Base-by-base conservation (phyloP, 2,329 filamentous ascomycete species). In the Penicillium glabrum region DNA sequence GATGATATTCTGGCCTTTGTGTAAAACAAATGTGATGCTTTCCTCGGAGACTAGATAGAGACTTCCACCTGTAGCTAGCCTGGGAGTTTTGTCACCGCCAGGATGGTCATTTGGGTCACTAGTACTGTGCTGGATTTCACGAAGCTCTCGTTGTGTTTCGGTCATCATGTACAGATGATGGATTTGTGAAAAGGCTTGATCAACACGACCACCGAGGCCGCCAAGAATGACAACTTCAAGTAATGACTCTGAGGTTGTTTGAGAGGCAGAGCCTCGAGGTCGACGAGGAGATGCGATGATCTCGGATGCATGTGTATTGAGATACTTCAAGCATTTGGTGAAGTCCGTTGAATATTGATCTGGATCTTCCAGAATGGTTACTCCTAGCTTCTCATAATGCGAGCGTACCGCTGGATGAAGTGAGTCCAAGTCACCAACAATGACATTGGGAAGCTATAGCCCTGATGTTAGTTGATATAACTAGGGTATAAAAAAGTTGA, bases 271-370 rank as follows among this genome's bases (percentile, higher is more conserved):
- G 39, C 50, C 44, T 57, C 51, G 24, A 43, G 39, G 41, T 21
- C 53, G 46, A 24, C 59, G 56, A 5, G 64, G 60, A 7, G 57
- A 61, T n/a, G 61, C 31, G 35, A 70, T 57, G 37, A 73, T 71
- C 11, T 67, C 64, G 29, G 54, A 49, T 6, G 61, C 64, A 50
- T 72, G 68, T 5, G 50, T 65, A 47, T 82, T 82, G 61, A 86
- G 82, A 75, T 82, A 88, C 62, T 74, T 80, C 64, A 89, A 83
- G 66, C 86, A 90, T 79, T 99, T 99, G 66, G 84, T 87, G 66
- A 98, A 96, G 73, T 99, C 95, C 27, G 95, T 96, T 21, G 88
- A 89, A 65, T 96, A 85, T 74, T 98, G 91, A 70, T 96, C 90
- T n/a, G 80, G 72, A 61, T 93, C 86, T 65, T 86, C 79, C 61